Percentiles rank a stretch among this genome's conserved stretches.
These are phyloP conservation scores for Yamagishiella unicocca DNA, from an alignment of 139 green algal genomes.

Conservation along the genomic window DNA sequence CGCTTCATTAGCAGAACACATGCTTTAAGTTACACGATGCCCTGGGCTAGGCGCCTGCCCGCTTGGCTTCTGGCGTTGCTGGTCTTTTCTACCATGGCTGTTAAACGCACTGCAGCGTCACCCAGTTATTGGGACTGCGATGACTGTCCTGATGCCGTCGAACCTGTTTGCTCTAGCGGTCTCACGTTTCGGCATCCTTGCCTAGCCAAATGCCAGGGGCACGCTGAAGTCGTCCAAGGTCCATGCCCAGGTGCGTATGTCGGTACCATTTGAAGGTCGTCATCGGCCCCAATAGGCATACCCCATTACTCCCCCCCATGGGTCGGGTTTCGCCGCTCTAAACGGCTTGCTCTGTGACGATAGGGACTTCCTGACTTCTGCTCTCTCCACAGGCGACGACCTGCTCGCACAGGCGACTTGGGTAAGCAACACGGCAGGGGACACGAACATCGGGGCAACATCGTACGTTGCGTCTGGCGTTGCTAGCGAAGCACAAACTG, in stretches of 20 bases:
- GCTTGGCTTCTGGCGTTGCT: background rate
- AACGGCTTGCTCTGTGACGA: too few relatives aligned
- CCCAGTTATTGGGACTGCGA: slow-evolving; percentile 1
- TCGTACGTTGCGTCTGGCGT: background rate
- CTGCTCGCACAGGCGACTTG: background rate
- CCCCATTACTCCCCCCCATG: too few relatives aligned
- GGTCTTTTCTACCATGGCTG: background rate
- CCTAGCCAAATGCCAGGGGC: slow-evolving; percentile 17
- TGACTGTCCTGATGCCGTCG: background rate
- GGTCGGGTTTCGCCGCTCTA: too few relatives aligned
- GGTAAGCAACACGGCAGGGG: background rate
- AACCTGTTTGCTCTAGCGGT: background rate
- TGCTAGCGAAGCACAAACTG: background rate
- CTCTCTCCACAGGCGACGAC: background rate
- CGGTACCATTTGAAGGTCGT: background rate
- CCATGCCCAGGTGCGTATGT: slow-evolving; percentile 4
- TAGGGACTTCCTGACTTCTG: too few relatives aligned
- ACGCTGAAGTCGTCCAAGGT: background rate
- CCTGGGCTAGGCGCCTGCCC: background rate
- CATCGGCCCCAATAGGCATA: too few relatives aligned
- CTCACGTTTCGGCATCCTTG: slow-evolving; percentile 19
- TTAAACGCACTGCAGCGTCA: background rate
- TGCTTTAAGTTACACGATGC: slow-evolving; percentile 24
- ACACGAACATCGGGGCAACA: background rate
- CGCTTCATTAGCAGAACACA: background rate